Evolutionary conservation across 495 filamentous ascomycete species (phyloP).

Genomic region (Penicillium cinerascens): DNA sequence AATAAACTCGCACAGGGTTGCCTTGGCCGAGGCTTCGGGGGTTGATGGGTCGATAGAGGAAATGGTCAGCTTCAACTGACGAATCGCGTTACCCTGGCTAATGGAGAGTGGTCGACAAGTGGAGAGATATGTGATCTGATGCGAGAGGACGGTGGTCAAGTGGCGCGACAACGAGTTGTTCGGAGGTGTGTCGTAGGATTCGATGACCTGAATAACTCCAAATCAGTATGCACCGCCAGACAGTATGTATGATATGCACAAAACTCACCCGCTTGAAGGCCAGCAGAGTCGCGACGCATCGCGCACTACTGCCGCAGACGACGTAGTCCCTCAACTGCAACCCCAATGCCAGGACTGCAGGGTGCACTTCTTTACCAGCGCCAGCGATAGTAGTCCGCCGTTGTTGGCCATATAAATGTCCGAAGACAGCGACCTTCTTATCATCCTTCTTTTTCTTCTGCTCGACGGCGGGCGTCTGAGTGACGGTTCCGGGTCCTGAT

Average conservation of each 20-base stretch:
- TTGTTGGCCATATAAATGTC: slow-evolving; percentile 76
- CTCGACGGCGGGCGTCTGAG: slow-evolving; percentile 31
- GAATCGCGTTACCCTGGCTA: slow-evolving; percentile 92
- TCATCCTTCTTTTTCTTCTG: slow-evolving; percentile 54
- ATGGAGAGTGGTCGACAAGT: slow-evolving; percentile 90
- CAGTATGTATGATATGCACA: not conserved
- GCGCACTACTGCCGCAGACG: slow-evolving; percentile 84
- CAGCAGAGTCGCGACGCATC: slow-evolving; percentile 80
- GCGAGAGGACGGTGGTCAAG: slow-evolving; percentile 87
- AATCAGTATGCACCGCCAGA: not conserved
- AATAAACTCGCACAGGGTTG: slow-evolving; percentile 70
- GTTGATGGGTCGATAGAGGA: slow-evolving; percentile 78
- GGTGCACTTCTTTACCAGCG: slow-evolving; percentile 85
- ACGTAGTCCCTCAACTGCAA: slow-evolving; percentile 87
- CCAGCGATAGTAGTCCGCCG: slow-evolving; percentile 67
- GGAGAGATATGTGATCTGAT: slow-evolving; percentile 90
- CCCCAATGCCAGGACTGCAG: slow-evolving; percentile 77
- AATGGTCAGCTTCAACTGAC: slow-evolving; percentile 87
- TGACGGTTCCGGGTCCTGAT: slow-evolving; percentile 41
- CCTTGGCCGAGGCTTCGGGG: slow-evolving; percentile 74
- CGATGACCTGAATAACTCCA: slow-evolving; percentile 62
- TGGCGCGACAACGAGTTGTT: slow-evolving; percentile 82
- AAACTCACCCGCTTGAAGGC: slow-evolving; percentile 79
- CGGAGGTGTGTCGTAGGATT: slow-evolving; percentile 83
- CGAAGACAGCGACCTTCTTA: slow-evolving; percentile 75